Evolutionary conservation across 208 protist species (phyloP), one percentile per base, ranked within the genome.

Genomic region (Crithidia brevicula): DNA sequence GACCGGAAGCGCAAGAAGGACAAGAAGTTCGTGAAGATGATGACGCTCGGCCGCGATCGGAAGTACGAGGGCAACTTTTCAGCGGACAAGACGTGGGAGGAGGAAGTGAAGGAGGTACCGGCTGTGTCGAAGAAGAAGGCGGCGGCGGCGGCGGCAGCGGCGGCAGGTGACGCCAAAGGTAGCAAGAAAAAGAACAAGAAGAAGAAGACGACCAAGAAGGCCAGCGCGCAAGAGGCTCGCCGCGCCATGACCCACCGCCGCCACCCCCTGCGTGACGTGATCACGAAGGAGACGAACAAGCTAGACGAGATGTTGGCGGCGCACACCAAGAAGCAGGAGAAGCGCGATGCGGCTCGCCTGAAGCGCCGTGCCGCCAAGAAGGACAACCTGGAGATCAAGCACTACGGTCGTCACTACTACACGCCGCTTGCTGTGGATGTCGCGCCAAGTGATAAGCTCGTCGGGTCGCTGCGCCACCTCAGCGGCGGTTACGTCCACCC

Each of bases 331-430:
- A 60, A 58, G 33, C 36, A 82, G 73, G 58, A 65, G 23, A 77
- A 79, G 63, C 83, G 72, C 3, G 83, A 81, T n/a, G 70, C 34
- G 18, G 64, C 67, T 11, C 67, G 76, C 20, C 60, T 69, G 42
- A 65, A 74, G 63, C 85, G 87, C n/a, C 83, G 82, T 16, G 51
- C 61, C n/a, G 71, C 74, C 20, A 91, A 86, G 50, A 88, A 87
- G 65, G 86, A 61, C 20, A 83, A 88, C 27, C 54, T 89, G 23
- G 47, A 64, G 30, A 59, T 94, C 34, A 94, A 96, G 77, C 81
- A 86, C 76, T 96, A 89, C 78, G 91, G 91, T 28, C 83, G 91
- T 18, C 73, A 96, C 64, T 86, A 96, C 70, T 82, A 93, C 74
- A 89, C 88, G 13, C 82, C 88, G 27, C 69, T 94, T 20, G 86